Conservation (phyloP, 352 stramenopile species). For the Pythium scleroteichum region DNA sequence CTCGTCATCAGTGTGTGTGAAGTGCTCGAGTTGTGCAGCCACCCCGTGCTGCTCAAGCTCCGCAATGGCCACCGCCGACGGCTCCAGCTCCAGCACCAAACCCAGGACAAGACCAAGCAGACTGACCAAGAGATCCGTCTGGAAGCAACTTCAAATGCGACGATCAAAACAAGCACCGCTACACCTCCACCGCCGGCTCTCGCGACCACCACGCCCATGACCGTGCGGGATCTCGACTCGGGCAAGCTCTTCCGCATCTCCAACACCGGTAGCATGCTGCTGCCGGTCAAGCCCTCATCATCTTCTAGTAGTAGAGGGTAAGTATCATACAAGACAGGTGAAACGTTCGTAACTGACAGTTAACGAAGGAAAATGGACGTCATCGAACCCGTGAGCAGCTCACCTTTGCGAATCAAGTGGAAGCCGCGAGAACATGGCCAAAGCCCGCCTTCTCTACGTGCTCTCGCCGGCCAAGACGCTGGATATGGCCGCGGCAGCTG, state of each 20-base stretch:
- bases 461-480: slow-evolving; percentile 91
- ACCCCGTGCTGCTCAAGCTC: slow-evolving; percentile 76
- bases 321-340: slow-evolving; percentile 13
- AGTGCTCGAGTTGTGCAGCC: slow-evolving; percentile 74
- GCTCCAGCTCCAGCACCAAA: slow-evolving; percentile 42
- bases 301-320: slow-evolving; percentile 21
- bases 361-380: neutral
- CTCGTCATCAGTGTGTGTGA: slow-evolving; percentile 77
- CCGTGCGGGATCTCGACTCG: slow-evolving; percentile 67
- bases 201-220: slow-evolving; percentile 37
- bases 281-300: slow-evolving; percentile 41
- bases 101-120: slow-evolving; percentile 26
- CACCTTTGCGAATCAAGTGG: neutral
- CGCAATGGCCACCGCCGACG: slow-evolving; percentile 71
- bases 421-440: slow-evolving; percentile 7
- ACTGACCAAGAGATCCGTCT: neutral
- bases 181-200: neutral
- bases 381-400: neutral
- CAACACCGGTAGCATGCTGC: slow-evolving; percentile 55
- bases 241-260: slow-evolving; percentile 75
- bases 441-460: slow-evolving; percentile 65
- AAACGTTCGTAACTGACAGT: slow-evolving; percentile 10
- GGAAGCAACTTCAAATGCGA: neutral
- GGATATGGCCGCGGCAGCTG: slow-evolving; percentile 45
- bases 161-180: neutral